Evolutionary conservation across 2,329 filamentous ascomycete genomes (phyloP).

Genomic region (Pseudocercospora crystallina): DNA sequence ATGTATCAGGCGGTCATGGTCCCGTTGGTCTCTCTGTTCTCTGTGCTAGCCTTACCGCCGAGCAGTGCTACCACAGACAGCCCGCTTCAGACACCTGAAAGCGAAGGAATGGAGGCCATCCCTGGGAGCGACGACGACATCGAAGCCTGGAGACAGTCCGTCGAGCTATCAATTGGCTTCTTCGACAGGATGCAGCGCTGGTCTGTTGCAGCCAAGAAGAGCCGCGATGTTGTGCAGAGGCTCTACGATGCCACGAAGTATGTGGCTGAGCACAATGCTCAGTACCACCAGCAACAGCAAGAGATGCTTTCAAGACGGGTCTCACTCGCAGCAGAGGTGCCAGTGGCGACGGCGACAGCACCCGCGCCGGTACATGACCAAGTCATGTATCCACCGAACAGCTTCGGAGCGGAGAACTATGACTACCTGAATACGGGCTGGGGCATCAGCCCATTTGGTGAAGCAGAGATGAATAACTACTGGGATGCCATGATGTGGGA

Average conservation of each 20-base stretch:
- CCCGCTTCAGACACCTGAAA: constrained; percentile 50
- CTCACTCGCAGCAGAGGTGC: neutral
- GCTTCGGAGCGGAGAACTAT: neutral
- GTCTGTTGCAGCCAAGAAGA: constrained; percentile 48
- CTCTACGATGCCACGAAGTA: constrained; percentile 42
- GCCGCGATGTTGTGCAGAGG: constrained; percentile 41
- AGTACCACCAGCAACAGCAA: constrained; percentile 25
- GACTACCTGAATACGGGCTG: constrained; percentile 5
- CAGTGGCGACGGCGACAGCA: neutral
- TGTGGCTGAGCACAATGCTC: constrained; percentile 28
- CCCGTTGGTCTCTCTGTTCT: constrained; percentile 70
- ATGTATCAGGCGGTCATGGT: constrained; percentile 80
- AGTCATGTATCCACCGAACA: neutral
- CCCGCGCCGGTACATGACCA: neutral
- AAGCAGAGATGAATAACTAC: constrained; percentile 19
- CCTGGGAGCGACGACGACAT: constrained; percentile 32
- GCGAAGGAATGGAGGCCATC: constrained; percentile 28
- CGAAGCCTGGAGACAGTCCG: constrained; percentile 42
- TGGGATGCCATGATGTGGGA: constrained; percentile 31
- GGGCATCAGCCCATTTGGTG: constrained; percentile 12
- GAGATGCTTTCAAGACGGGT: constrained; percentile 13
- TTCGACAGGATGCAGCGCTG: constrained; percentile 45
- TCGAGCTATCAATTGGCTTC: constrained; percentile 44
- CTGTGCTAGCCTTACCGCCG: constrained; percentile 22
- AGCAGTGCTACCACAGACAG: constrained; percentile 37